A percentile compares a stretch with the other conserved stretches of the same genome.
phyloP scores from a whole-genome alignment of 495 filamentous ascomycete species.

The Chaetomium cochliodes region DNA sequence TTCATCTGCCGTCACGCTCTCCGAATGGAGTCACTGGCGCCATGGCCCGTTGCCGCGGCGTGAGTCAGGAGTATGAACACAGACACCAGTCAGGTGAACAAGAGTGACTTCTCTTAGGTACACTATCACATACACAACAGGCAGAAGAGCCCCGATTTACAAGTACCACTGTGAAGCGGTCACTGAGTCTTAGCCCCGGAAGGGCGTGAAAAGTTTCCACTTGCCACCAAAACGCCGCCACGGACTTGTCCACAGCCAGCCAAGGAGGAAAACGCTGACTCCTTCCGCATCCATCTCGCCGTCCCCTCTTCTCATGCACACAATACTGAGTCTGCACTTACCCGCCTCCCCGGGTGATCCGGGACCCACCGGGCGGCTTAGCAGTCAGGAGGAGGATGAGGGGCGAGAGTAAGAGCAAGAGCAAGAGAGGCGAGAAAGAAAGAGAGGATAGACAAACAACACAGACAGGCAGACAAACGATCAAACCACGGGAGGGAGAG shows the following conservation, averaged over 20 bases:
- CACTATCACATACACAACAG: background rate
- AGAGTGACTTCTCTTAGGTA: background rate
- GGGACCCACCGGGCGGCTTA: background rate
- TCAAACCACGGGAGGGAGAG: too few relatives aligned
- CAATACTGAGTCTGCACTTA: background rate
- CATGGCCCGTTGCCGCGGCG: background rate
- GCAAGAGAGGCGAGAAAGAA: too few relatives aligned
- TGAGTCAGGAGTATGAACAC: background rate
- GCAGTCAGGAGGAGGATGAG: background rate
- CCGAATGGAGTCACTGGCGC: background rate
- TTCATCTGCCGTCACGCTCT: background rate
- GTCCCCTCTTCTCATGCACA: background rate
- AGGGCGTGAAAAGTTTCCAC: background rate
- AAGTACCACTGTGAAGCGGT: background rate
- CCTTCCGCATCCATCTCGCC: constrained; percentile 14
- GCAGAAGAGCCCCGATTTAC: background rate
- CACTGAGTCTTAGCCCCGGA: background rate
- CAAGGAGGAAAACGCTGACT: background rate
- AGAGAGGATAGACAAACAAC: too few relatives aligned
- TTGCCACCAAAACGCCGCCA: background rate
- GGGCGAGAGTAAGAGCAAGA: background rate
- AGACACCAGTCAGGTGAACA: background rate
- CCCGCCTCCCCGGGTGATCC: background rate
- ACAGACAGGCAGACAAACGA: too few relatives aligned
- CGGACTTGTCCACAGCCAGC: background rate